phyloP scores from a whole-genome alignment of 768 basidiomycete species.

The Amanita inopinata region DNA sequence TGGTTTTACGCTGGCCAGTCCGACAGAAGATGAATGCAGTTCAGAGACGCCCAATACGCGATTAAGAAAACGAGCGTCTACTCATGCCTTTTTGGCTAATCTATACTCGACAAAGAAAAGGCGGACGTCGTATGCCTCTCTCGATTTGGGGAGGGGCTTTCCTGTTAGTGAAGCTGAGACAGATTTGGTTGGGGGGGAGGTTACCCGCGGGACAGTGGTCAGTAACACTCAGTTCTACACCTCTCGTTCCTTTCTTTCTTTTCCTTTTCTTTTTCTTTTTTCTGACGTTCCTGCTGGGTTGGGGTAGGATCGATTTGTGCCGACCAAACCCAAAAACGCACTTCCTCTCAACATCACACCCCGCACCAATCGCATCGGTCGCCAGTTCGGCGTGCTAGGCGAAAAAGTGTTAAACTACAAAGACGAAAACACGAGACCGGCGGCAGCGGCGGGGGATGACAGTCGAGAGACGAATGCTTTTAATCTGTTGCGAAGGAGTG shows the following conservation, averaged over 20 bases:
- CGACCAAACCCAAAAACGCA: slow-evolving; percentile 37
- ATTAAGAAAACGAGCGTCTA: slow-evolving; percentile 3
- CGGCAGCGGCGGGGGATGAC: too few species aligned
- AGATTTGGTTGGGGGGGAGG: neutral
- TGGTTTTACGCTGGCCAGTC: neutral
- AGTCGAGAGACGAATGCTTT: slow-evolving; percentile 30
- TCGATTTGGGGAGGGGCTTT: slow-evolving; percentile 12
- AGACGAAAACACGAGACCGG: slow-evolving; percentile 21
- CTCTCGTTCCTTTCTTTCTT: too few species aligned
- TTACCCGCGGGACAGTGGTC: slow-evolving; percentile 5
- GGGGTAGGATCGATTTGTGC: slow-evolving; percentile 56
- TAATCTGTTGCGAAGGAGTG: slow-evolving; percentile 40
- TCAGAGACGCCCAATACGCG: slow-evolving; percentile 5
- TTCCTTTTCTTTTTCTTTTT: too few species aligned
- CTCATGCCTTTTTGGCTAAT: slow-evolving; percentile 7
- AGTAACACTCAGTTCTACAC: too few species aligned
- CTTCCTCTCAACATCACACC: slow-evolving; percentile 55
- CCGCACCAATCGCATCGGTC: slow-evolving; percentile 57
- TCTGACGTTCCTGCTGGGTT: too few species aligned
- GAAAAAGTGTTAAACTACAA: slow-evolving; percentile 46
- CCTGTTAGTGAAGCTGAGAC: slow-evolving; percentile 10
- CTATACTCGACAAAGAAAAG: slow-evolving; percentile 15
- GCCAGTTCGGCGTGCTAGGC: slow-evolving; percentile 48
- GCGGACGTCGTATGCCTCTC: slow-evolving; percentile 14
- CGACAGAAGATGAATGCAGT: slow-evolving; percentile 1